A percentile compares a stretch with the other conserved stretches of the same genome.
phyloP scores from a whole-genome alignment of 805 yeast species.

The Kregervanrija delftensis region DNA sequence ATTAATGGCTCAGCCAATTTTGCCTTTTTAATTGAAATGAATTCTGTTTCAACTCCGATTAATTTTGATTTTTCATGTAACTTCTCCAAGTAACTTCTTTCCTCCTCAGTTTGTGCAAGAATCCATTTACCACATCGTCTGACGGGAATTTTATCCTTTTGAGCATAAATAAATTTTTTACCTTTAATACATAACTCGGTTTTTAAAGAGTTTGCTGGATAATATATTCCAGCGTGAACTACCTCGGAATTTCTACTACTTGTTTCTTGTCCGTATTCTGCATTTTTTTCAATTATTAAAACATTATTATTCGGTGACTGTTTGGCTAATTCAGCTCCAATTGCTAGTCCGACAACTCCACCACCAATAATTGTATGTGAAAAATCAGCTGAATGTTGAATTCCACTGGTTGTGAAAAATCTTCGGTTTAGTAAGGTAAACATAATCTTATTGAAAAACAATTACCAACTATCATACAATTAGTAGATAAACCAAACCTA shows the following conservation, averaged over 20 bases:
- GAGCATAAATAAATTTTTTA: slow-evolving; percentile 56
- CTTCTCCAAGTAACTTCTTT: slow-evolving; percentile 50
- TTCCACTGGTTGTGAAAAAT: no score
- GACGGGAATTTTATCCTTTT: slow-evolving; percentile 48
- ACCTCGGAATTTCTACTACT: slow-evolving; percentile 91
- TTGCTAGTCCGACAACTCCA: slow-evolving; percentile 34
- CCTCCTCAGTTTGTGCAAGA: slow-evolving; percentile 69
- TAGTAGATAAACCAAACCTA: no score
- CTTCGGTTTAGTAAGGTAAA: no score
- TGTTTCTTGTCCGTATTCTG: slow-evolving; percentile 66
- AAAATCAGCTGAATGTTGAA: slow-evolving; percentile 8
- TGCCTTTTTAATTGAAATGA: slow-evolving; percentile 42
- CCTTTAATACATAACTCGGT: slow-evolving; percentile 70
- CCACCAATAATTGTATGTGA: slow-evolving; percentile 17
- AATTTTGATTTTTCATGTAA: slow-evolving; percentile 43
- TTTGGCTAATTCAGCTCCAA: slow-evolving; percentile 61
- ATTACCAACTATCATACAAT: no score
- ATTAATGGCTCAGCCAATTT: slow-evolving; percentile 57
- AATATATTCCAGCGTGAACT: slow-evolving; percentile 85
- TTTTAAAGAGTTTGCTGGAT: slow-evolving; percentile 63
- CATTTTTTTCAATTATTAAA: slow-evolving; percentile 62
- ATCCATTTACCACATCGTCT: slow-evolving; percentile 76
- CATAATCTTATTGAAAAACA: no score
- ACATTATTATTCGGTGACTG: slow-evolving; percentile 38
- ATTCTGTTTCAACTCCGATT: slow-evolving; percentile 53